Base-by-base conservation (phyloP, 192 early-diverging fungal genomes). In the Backusella mclennaniae region DNA sequence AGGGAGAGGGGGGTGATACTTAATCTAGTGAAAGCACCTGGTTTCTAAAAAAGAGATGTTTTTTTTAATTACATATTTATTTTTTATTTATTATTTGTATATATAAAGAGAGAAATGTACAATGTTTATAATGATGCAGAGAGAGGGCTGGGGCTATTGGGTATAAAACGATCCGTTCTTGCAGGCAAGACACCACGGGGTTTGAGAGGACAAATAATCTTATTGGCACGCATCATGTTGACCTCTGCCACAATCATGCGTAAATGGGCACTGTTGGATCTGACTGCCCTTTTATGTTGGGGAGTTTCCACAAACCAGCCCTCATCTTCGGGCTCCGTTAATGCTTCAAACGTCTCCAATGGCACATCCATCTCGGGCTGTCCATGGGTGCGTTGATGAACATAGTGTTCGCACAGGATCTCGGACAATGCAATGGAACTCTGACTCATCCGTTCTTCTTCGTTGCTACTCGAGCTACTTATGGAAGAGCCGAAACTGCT, bases 191-290 rank as follows among this genome's bases (percentile, higher is more conserved):
- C 81, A 9, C 77, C 83, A 74, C 87, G 76, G 6, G 82, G 84
- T 70, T 78, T 84, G 6, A 87, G 73, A 1, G 86, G 84, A 42
- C 79, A 80, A 15, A 85, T 77, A 59, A 87, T 67, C 52, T 87
- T 87, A 44, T 83, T 76, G 15, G 84, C 70, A 8, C 86, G 80
- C 72, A 87, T 87, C 86, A 87, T 87, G 53, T 85, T 85, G 53
- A 85, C 59, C 44, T 87, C 86, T 33, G 83, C 77, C 35, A 82
- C 83, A 70, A 87, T 79, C 74, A 85, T 87, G 6, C 86, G 79
- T n/a, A 87, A 66, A 73, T 87, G 84, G 66, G 78, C 82, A 2
- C 84, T 56, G 73, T 87, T 87, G 36, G 81, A 74, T 56, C 85
- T 77, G n/a, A 80, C 78, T 33, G 83, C 85, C n/a, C 85, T 78